A percentile compares a stretch with the other conserved stretches of the same genome.
These are phyloP conservation scores for Kwoniella heveanensis DNA, from an alignment of 768 basidiomycete species.

Conservation along the genomic window DNA sequence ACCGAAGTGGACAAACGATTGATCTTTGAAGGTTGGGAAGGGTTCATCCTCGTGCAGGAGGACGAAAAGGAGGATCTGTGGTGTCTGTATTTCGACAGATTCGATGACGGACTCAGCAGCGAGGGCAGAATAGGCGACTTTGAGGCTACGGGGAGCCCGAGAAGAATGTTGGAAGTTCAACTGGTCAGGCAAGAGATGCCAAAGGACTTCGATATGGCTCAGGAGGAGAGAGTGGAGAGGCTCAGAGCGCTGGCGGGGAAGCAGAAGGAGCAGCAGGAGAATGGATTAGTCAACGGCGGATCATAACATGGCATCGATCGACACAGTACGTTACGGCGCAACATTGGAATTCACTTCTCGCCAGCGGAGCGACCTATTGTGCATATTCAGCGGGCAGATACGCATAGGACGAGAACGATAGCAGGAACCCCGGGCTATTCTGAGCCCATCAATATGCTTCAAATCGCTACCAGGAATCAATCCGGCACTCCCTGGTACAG, in stretches of 20 bases:
- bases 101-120: conserved; percentile 17
- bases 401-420: too few species aligned
- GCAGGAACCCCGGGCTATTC: too few species aligned
- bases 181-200: conserved; percentile 10
- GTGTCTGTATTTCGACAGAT: conserved; percentile 20
- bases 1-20: conserved; percentile 14
- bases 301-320: neutral
- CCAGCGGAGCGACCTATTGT: too few species aligned
- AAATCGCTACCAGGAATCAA: too few species aligned
- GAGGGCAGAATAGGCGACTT: conserved; percentile 16
- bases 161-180: conserved; percentile 20
- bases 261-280: conserved; percentile 17
- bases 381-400: too few species aligned
- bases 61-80: conserved; percentile 20
- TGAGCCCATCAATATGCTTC: too few species aligned
- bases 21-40: conserved; percentile 26
- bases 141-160: conserved; percentile 9
- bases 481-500: too few species aligned
- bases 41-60: conserved; percentile 20
- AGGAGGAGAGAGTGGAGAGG: conserved; percentile 13
- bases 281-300: neutral
- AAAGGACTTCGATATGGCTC: conserved; percentile 13
- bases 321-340: too few species aligned
- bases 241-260: conserved; percentile 12
- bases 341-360: too few species aligned